phyloP scores from a whole-genome alignment of 768 basidiomycete species.

The Clavulina sp. region DNA sequence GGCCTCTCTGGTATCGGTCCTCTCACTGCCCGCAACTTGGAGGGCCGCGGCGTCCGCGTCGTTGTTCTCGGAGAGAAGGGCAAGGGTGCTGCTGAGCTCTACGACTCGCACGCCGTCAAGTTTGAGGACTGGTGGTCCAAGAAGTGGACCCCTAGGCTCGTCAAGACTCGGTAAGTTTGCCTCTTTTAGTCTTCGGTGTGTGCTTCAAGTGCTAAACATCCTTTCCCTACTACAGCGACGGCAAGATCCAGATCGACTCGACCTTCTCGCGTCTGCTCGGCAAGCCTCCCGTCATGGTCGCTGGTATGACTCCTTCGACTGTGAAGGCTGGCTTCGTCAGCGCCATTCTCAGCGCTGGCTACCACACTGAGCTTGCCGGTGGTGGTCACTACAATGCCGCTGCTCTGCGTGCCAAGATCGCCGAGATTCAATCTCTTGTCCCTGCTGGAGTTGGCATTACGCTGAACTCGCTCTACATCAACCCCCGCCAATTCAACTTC shows the following conservation, averaged over 20 bases:
- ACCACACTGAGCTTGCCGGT: constrained; percentile 92
- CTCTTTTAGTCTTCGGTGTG: not conserved
- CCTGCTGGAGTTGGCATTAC: constrained; percentile 84
- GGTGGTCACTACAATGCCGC: constrained; percentile 91
- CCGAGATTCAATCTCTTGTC: constrained; percentile 77
- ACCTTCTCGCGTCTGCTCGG: constrained; percentile 90
- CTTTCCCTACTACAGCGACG: constrained; percentile 42
- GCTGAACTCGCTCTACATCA: constrained; percentile 92
- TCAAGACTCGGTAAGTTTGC: constrained; percentile 64
- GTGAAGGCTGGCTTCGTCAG: constrained; percentile 91
- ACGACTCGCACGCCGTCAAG: constrained; percentile 41
- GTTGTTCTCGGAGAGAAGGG: constrained; percentile 82
- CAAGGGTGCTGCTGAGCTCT: constrained; percentile 78
- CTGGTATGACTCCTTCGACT: constrained; percentile 97
- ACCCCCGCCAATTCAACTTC: constrained; percentile 92
- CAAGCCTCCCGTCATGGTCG: constrained; percentile 98
- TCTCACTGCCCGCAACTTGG: constrained; percentile 75
- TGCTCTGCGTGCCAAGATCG: constrained; percentile 75
- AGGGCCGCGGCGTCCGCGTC: constrained; percentile 84
- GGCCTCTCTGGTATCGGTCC: constrained; percentile 86
- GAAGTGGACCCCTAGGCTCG: constrained; percentile 67
- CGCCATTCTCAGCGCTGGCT: constrained; percentile 83
- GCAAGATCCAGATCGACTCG: constrained; percentile 82
- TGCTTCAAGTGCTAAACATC: not conserved
- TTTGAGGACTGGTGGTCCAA: constrained; percentile 84